Conservation (phyloP, 305 asterid genomes). For the Nicotiana rustica region DNA sequence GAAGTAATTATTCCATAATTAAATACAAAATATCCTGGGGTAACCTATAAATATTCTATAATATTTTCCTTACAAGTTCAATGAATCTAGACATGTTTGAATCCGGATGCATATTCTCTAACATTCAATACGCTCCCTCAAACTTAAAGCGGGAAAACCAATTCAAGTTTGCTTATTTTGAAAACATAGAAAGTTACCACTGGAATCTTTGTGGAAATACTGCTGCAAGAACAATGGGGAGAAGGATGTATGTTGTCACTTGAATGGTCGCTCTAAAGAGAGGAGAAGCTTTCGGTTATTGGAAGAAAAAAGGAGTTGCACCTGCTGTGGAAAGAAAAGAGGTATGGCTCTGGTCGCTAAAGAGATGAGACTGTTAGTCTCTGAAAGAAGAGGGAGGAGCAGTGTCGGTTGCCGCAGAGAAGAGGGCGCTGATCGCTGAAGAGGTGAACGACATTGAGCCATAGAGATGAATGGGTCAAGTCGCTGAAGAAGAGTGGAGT, state of each 20-base stretch:
- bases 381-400: constrained; percentile 3
- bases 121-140: not conserved
- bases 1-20: not conserved
- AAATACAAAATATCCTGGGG: constrained; percentile 4
- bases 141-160: constrained; percentile 1
- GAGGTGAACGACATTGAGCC: not conserved
- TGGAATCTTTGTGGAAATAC: constrained; percentile 12
- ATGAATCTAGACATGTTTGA: not conserved
- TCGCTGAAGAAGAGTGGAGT: not conserved
- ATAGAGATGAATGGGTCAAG: not conserved
- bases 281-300: not conserved
- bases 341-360: not conserved
- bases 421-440: not conserved
- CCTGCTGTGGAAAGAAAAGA: constrained; percentile 16
- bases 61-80: constrained; percentile 13
- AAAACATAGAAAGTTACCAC: not conserved
- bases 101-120: constrained; percentile 8
- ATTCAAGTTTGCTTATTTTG: not conserved
- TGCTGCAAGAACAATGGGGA: constrained; percentile 12
- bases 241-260: not conserved
- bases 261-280: not conserved
- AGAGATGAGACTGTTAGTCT: not conserved
- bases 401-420: not conserved
- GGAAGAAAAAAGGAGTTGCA: not conserved
- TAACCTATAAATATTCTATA: not conserved